Percentiles rank a stretch among this genome's conserved stretches.
Evolutionary conservation across 2,329 filamentous ascomycete genomes (phyloP).

Genomic region (Uncinocarpus reesii): DNA sequence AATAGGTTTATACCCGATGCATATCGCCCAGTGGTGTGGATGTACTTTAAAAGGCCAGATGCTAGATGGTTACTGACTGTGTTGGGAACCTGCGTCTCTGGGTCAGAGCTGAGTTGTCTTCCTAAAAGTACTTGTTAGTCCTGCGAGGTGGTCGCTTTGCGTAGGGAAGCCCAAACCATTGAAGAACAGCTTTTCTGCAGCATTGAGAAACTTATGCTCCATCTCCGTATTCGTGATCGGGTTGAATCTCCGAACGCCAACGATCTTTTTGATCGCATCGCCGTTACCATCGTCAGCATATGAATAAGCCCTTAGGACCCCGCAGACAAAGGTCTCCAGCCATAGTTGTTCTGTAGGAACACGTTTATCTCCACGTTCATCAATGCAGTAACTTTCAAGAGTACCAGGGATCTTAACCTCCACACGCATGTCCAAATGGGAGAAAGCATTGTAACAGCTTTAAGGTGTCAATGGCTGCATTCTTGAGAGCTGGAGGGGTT

Average conservation of each 20-base stretch:
- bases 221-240: slow-evolving; percentile 97
- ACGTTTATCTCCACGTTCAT: slow-evolving; percentile 90
- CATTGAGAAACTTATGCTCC: slow-evolving; percentile 89
- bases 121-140: slow-evolving; percentile 44
- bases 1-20: slow-evolving; percentile 95
- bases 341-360: slow-evolving; percentile 88
- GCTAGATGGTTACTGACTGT: slow-evolving; percentile 93
- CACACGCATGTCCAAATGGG: slow-evolving; percentile 93
- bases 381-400: slow-evolving; percentile 93
- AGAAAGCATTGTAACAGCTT: slow-evolving; percentile 97
- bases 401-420: slow-evolving; percentile 95
- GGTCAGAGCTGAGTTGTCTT: slow-evolving; percentile 92
- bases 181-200: slow-evolving; percentile 91
- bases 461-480: slow-evolving; percentile 12
- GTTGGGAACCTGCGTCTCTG: slow-evolving; percentile 93
- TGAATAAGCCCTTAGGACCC: slow-evolving; percentile 83
- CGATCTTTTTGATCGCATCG: slow-evolving; percentile 89
- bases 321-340: slow-evolving; percentile 96
- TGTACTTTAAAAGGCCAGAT: slow-evolving; percentile 85
- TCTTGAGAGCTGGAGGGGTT: not conserved
- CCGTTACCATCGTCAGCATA: slow-evolving; percentile 94
- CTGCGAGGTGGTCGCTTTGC: not conserved
- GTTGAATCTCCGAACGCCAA: slow-evolving; percentile 94
- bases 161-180: slow-evolving; percentile 49
- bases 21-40: slow-evolving; percentile 87